Evolutionary conservation across 495 filamentous ascomycete genomes (phyloP).

Genomic region (Astrothelium subdiscretum): DNA sequence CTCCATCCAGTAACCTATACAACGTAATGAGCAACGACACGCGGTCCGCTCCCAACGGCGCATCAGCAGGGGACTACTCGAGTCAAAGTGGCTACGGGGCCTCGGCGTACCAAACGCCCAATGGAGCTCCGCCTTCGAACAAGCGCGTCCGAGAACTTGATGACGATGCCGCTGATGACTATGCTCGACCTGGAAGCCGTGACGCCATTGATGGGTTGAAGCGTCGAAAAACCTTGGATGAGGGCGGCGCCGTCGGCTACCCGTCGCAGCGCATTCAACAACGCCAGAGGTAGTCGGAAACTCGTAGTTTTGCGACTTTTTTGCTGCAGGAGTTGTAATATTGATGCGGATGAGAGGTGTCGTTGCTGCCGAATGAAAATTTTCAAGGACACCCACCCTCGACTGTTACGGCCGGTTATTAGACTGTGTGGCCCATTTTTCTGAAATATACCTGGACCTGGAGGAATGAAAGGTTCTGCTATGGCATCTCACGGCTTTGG

Average conservation of each 20-base stretch:
- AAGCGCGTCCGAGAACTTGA: slow-evolving; percentile 69
- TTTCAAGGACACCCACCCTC: too few species aligned
- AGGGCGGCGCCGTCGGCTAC: slow-evolving; percentile 30
- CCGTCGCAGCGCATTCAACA: background rate
- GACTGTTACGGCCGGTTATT: background rate
- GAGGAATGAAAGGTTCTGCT: background rate
- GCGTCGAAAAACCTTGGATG: slow-evolving; percentile 69
- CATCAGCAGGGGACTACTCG: slow-evolving; percentile 39
- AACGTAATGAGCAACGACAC: slow-evolving; percentile 76
- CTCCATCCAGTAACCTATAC: slow-evolving; percentile 71
- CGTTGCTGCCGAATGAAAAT: background rate
- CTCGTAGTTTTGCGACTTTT: background rate
- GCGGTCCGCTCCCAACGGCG: slow-evolving; percentile 55
- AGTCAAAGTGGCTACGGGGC: slow-evolving; percentile 45
- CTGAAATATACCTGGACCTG: background rate
- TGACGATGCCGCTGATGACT: slow-evolving; percentile 63
- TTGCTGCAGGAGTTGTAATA: background rate
- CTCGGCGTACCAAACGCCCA: slow-evolving; percentile 50
- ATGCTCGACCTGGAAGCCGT: slow-evolving; percentile 53
- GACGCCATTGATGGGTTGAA: slow-evolving; percentile 52
- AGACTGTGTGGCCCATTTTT: background rate
- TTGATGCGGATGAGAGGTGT: background rate
- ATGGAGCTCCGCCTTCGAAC: slow-evolving; percentile 51
- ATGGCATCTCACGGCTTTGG: background rate
- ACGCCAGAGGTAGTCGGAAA: background rate